These are phyloP conservation scores for Coemansia sp. DNA, from an alignment of 192 early-diverging fungal species.

Conservation along the genomic window DNA sequence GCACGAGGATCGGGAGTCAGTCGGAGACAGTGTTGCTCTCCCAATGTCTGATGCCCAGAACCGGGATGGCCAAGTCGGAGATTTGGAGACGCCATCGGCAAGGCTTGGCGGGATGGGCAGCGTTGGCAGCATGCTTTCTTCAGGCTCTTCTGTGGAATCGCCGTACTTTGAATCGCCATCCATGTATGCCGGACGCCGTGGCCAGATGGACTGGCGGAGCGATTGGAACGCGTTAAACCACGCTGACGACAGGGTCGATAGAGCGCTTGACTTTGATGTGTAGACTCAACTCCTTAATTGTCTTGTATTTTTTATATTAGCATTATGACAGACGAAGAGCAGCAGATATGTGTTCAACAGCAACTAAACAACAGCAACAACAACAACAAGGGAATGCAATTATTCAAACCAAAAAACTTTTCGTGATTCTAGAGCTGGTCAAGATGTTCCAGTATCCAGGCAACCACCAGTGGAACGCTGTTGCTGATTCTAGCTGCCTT, in stretches of 20 bases:
- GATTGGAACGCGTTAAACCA: slow-evolving; percentile 47
- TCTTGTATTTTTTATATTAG: background rate
- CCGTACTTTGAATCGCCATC: slow-evolving; percentile 50
- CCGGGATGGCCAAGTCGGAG: background rate
- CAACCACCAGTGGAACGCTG: slow-evolving; percentile 35
- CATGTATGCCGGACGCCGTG: slow-evolving; percentile 30
- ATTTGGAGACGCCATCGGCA: slow-evolving; percentile 19
- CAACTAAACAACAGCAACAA: too few relatives aligned
- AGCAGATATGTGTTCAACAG: background rate
- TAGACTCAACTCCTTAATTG: background rate
- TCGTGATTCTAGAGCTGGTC: background rate
- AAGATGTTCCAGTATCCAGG: slow-evolving; percentile 27
- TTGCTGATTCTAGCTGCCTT: slow-evolving; percentile 31
- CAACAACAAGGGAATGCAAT: background rate
- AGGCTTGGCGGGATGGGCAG: slow-evolving; percentile 6
- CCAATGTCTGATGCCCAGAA: slow-evolving; percentile 6
- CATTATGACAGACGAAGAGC: background rate
- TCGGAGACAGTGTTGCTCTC: background rate
- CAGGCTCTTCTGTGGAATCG: slow-evolving; percentile 26
- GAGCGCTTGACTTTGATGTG: slow-evolving; percentile 45
- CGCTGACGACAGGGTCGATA: slow-evolving; percentile 51
- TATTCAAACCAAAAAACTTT: background rate
- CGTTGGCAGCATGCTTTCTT: slow-evolving; percentile 15
- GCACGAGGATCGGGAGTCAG: slow-evolving; percentile 7
- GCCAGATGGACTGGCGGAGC: slow-evolving; percentile 31